Conservation (phyloP, 2,329 filamentous ascomycete species). For the Thelonectria discophora region DNA sequence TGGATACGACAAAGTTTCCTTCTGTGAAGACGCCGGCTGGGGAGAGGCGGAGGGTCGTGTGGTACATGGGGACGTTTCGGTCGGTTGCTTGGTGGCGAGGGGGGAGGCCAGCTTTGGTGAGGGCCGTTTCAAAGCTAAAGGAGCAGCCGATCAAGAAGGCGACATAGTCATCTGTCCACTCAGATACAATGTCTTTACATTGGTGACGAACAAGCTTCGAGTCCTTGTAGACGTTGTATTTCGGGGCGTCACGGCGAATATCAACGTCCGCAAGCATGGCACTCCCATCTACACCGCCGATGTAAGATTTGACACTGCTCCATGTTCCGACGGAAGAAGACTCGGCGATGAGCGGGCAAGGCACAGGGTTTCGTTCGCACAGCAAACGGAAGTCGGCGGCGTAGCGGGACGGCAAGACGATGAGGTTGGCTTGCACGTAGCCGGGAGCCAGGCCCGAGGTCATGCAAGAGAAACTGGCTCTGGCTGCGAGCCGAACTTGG, state of each 20-base stretch:
- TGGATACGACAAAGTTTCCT: conserved; percentile 50
- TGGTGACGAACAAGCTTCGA: conserved; percentile 51
- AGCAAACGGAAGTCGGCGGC: conserved; percentile 66
- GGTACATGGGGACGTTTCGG: conserved; percentile 69
- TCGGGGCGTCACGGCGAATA: conserved; percentile 65
- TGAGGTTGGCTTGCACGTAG: conserved; percentile 69
- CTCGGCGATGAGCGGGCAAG: conserved; percentile 68
- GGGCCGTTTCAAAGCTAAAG: conserved; percentile 69
- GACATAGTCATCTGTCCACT: conserved; percentile 68
- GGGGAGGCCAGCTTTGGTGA: conserved; percentile 58
- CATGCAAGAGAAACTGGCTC: conserved; percentile 50
- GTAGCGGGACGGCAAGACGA: conserved; percentile 65
- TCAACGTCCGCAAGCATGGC: conserved; percentile 51
- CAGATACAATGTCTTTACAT: conserved; percentile 53
- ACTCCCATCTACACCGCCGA: conserved; percentile 30
- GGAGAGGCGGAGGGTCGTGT: conserved; percentile 54
- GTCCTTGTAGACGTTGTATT: conserved; percentile 65
- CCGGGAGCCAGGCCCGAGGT: conserved; percentile 65
- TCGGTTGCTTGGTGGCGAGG: conserved; percentile 59
- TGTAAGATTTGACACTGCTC: conserved; percentile 46
- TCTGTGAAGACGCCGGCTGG: conserved; percentile 10
- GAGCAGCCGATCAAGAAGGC: conserved; percentile 71
- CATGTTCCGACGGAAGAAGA: conserved; percentile 55
- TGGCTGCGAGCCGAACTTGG: conserved; percentile 52
- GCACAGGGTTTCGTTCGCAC: conserved; percentile 68